These are phyloP conservation scores for Kwoniella sp. DNA, from an alignment of 768 basidiomycete genomes.

Conservation along the genomic window DNA sequence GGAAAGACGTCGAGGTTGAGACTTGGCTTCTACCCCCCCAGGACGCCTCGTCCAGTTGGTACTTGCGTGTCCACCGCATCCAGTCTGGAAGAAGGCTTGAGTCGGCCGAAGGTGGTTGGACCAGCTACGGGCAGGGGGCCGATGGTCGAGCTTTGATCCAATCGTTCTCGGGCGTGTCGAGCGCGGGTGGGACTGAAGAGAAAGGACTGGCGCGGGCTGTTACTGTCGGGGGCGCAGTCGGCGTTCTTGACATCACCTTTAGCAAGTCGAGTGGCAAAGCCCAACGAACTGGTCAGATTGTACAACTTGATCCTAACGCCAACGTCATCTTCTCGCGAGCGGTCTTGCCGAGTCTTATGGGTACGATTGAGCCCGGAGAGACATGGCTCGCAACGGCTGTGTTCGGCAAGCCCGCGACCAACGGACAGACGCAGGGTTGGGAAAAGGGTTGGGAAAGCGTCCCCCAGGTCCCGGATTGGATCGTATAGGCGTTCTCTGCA, in stretches of 20 bases:
- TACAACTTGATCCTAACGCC: slow-evolving; percentile 72
- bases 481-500: neutral
- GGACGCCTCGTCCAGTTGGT: slow-evolving; percentile 65
- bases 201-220: slow-evolving; percentile 61
- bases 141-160: slow-evolving; percentile 67
- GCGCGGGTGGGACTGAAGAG: slow-evolving; percentile 62
- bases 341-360: slow-evolving; percentile 67
- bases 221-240: slow-evolving; percentile 67
- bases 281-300: slow-evolving; percentile 58
- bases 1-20: slow-evolving; percentile 71
- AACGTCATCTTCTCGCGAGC: slow-evolving; percentile 70
- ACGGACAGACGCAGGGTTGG: slow-evolving; percentile 21
- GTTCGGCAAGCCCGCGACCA: slow-evolving; percentile 62
- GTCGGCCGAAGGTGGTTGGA: slow-evolving; percentile 71
- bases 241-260: slow-evolving; percentile 61
- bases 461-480: slow-evolving; percentile 43
- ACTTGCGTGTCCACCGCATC: slow-evolving; percentile 69
- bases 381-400: slow-evolving; percentile 68
- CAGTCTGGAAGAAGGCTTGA: slow-evolving; percentile 59
- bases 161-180: slow-evolving; percentile 55
- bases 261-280: slow-evolving; percentile 25
- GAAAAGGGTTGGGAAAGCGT: slow-evolving; percentile 45
- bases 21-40: slow-evolving; percentile 74
- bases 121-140: slow-evolving; percentile 68
- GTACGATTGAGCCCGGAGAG: slow-evolving; percentile 59